Evolutionary conservation across 169 alveolate genomes (phyloP).

Genomic region (Plasmodium gonderi): DNA sequence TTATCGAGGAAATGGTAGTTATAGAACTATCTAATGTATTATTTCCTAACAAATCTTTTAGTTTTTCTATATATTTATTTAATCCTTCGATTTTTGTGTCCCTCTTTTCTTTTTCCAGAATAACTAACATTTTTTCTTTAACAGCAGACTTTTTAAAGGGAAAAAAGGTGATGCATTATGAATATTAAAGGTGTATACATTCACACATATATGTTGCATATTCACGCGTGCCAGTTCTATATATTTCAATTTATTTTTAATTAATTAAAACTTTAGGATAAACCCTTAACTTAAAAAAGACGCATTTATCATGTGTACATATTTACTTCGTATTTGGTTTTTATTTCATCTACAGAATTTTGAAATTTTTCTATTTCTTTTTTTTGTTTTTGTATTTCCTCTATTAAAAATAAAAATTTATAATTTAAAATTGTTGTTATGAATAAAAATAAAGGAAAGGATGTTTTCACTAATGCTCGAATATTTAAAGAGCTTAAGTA

Average conservation of each 20-base stretch:
- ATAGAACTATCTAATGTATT: constrained; percentile 15
- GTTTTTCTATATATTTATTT: constrained; percentile 56
- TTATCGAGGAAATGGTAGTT: constrained; percentile 7
- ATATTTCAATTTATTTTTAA: not conserved
- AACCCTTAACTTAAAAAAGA: constrained; percentile 1
- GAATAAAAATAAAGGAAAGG: not conserved
- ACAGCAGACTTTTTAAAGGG: constrained; percentile 40
- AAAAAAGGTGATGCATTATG: constrained; percentile 2
- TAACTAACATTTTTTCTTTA: constrained; percentile 64
- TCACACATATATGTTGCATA: not conserved
- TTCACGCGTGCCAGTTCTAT: not conserved
- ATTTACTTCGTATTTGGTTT: constrained; percentile 59
- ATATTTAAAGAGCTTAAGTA: not conserved
- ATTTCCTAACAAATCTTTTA: constrained; percentile 60
- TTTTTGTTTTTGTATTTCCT: constrained; percentile 67
- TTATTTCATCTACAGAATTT: constrained; percentile 61
- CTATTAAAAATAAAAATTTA: constrained; percentile 56
- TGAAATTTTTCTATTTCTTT: constrained; percentile 66
- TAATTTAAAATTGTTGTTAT: constrained; percentile 7
- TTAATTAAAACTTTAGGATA: not conserved
- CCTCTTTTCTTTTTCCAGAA: constrained; percentile 62
- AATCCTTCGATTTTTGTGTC: constrained; percentile 71
- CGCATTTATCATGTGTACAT: not conserved
- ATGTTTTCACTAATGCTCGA: constrained; percentile 5
- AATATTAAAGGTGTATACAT: not conserved